Conservation (phyloP, 192 early-diverging fungal species). For the Coemansia furcata region DNA sequence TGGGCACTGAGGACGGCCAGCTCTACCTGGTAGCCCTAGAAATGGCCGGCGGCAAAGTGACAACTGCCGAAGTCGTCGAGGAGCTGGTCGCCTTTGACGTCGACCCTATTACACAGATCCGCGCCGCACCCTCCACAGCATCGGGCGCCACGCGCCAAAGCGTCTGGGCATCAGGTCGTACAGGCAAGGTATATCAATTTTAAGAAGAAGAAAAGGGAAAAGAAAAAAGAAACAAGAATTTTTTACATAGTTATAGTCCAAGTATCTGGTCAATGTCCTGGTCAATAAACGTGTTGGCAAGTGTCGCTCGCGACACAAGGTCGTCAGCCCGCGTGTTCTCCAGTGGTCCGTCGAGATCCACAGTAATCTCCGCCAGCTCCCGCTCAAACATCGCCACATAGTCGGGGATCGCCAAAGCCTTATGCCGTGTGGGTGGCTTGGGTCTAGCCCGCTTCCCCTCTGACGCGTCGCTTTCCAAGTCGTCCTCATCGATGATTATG, state of each 20-base stretch:
- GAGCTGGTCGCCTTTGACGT: slow-evolving; percentile 49
- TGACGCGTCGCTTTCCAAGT: slow-evolving; percentile 16
- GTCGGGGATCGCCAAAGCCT: neutral
- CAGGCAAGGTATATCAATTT: slow-evolving; percentile 26
- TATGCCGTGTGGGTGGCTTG: neutral
- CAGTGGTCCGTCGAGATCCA: slow-evolving; percentile 34
- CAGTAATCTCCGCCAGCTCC: slow-evolving; percentile 28
- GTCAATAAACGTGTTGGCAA: slow-evolving; percentile 18
- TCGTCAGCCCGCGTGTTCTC: slow-evolving; percentile 30
- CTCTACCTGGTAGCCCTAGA: slow-evolving; percentile 15
- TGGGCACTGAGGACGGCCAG: slow-evolving; percentile 46
- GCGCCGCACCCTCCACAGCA: neutral
- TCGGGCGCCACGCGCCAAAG: slow-evolving; percentile 20
- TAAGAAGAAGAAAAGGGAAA: slow-evolving; percentile 2
- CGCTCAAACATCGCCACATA: slow-evolving; percentile 38
- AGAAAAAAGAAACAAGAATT: too few species aligned
- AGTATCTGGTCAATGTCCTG: slow-evolving; percentile 21
- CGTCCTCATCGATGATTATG: slow-evolving; percentile 8
- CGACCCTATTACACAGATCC: slow-evolving; percentile 43
- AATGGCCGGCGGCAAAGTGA: neutral
- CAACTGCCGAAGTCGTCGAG: slow-evolving; percentile 21
- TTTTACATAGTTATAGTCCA: slow-evolving; percentile 1
- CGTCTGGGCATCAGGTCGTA: slow-evolving; percentile 40
- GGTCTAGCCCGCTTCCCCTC: slow-evolving; percentile 21
- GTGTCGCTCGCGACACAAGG: slow-evolving; percentile 25